Evolutionary conservation across 2,329 filamentous ascomycete genomes (phyloP).

Genomic region (Gnomoniopsis sp.): DNA sequence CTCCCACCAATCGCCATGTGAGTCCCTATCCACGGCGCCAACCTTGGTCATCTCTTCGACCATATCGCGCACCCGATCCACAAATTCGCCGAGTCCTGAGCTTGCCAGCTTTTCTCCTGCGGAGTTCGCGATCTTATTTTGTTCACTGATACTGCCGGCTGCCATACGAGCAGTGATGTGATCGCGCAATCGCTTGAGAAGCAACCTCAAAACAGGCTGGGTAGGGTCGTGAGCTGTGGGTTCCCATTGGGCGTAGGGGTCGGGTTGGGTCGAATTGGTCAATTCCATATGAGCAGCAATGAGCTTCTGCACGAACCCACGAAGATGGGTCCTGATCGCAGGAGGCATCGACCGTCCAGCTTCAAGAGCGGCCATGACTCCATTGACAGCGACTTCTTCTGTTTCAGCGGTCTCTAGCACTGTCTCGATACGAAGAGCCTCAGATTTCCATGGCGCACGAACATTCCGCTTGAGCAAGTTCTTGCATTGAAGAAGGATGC

Average conservation of each 20-base stretch:
- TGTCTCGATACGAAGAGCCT: constrained; percentile 67
- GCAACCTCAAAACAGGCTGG: constrained; percentile 60
- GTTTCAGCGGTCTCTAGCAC: constrained; percentile 58
- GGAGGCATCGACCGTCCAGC: constrained; percentile 61
- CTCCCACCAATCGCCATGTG: constrained; percentile 70
- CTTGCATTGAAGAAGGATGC: constrained; percentile 76
- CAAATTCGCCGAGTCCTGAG: constrained; percentile 71
- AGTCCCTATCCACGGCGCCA: constrained; percentile 63
- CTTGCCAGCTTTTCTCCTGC: constrained; percentile 67
- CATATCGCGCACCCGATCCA: constrained; percentile 64
- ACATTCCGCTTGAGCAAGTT: constrained; percentile 80
- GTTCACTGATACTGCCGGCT: constrained; percentile 65
- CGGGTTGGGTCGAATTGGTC: constrained; percentile 9
- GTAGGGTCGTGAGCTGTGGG: constrained; percentile 35
- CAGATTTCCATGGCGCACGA: constrained; percentile 71
- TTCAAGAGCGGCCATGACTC: constrained; percentile 61
- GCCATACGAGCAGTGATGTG: constrained; percentile 64
- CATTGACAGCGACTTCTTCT: constrained; percentile 54
- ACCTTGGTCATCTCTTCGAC: constrained; percentile 65
- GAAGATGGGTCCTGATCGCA: constrained; percentile 57
- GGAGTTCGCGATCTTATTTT: constrained; percentile 64
- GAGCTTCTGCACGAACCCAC: constrained; percentile 56
- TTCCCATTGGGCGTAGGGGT: constrained; percentile 13
- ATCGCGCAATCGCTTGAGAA: constrained; percentile 63
- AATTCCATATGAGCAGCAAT: constrained; percentile 45